Percentiles rank a stretch among this genome's conserved stretches.
These are phyloP conservation scores for Pisolithus orientalis DNA, from an alignment of 768 basidiomycete species.

Conservation along the genomic window DNA sequence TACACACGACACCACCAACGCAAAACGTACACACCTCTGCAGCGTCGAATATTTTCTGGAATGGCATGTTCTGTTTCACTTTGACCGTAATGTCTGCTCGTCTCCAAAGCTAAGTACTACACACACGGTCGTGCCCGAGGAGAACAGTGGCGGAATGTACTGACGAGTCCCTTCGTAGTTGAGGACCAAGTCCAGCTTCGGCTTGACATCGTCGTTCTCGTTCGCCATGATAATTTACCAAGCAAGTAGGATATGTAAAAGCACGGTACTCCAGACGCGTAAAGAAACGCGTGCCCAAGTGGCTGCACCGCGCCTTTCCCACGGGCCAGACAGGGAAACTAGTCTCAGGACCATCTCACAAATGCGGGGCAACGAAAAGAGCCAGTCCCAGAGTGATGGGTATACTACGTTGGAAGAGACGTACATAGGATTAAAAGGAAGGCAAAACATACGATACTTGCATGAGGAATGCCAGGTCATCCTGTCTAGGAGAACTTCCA, in stretches of 20 bases:
- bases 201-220: conserved; percentile 52
- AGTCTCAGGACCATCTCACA: too few species aligned
- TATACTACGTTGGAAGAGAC: conserved; percentile 5
- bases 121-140: background rate
- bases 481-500: conserved; percentile 56
- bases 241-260: background rate
- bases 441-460: background rate
- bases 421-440: conserved; percentile 19
- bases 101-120: background rate
- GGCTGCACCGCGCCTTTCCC: too few species aligned
- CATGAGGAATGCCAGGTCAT: background rate
- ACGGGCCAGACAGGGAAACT: too few species aligned
- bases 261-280: background rate
- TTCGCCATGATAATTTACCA: conserved; percentile 18
- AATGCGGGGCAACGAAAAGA: too few species aligned
- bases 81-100: conserved; percentile 57
- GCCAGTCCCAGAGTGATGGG: conserved; percentile 3
- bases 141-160: conserved; percentile 6
- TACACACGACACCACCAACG: too few species aligned
- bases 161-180: conserved; percentile 49
- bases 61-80: conserved; percentile 57
- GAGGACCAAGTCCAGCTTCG: conserved; percentile 61
- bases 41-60: conserved; percentile 61
- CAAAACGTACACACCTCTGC: conserved; percentile 45
- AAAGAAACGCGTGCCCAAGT: too few species aligned